Evolutionary conservation across 208 protist species (phyloP).

Genomic region (Trypanosoma scelopori): DNA sequence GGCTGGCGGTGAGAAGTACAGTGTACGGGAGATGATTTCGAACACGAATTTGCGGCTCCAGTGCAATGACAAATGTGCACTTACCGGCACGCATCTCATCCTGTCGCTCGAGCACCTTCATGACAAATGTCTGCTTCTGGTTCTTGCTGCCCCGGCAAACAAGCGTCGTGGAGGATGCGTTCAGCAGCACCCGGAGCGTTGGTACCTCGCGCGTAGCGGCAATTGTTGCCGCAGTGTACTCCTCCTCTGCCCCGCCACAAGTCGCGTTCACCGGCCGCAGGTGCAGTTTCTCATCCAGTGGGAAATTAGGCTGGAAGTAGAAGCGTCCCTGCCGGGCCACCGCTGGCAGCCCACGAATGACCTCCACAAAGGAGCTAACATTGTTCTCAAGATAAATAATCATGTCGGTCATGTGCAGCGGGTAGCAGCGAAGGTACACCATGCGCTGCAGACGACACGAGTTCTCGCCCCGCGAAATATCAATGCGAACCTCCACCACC

Average conservation of each 20-base stretch:
- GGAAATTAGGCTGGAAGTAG: slow-evolving; percentile 49
- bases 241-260: slow-evolving; percentile 15
- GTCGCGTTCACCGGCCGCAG: slow-evolving; percentile 39
- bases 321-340: slow-evolving; percentile 41
- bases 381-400: slow-evolving; percentile 84
- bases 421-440: slow-evolving; percentile 59
- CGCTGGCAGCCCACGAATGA: slow-evolving; percentile 19
- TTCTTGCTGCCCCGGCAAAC: slow-evolving; percentile 22
- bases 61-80: slow-evolving; percentile 59
- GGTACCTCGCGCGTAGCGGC: slow-evolving; percentile 27
- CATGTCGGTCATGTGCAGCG: slow-evolving; percentile 56
- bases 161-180: slow-evolving; percentile 34
- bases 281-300: slow-evolving; percentile 41
- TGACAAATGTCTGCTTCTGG: slow-evolving; percentile 9
- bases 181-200: slow-evolving; percentile 47
- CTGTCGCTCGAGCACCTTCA: slow-evolving; percentile 42
- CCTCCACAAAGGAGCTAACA: slow-evolving; percentile 40
- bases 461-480: slow-evolving; percentile 28
- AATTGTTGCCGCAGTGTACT: slow-evolving; percentile 27
- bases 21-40: slow-evolving; percentile 75
- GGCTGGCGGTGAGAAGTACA: slow-evolving; percentile 41
- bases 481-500: slow-evolving; percentile 56
- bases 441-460: slow-evolving; percentile 47
- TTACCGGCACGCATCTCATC: slow-evolving; percentile 66
- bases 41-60: slow-evolving; percentile 64